These are phyloP conservation scores for Paecilomyces sp. DNA, from an alignment of 2,329 filamentous ascomycete genomes.

Conservation along the genomic window DNA sequence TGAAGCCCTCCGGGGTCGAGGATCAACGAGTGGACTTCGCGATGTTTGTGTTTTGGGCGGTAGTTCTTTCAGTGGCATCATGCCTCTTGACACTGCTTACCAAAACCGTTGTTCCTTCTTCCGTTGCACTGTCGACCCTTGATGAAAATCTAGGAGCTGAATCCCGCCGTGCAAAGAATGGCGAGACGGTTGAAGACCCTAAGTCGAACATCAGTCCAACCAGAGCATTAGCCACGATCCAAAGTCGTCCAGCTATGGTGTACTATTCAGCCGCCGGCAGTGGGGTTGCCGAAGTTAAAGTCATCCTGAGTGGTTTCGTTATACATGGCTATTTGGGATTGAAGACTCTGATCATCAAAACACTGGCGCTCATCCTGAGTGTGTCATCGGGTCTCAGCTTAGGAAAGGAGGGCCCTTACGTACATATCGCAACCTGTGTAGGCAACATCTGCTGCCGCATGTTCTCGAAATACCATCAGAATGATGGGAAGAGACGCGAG, in stretches of 20 bases:
- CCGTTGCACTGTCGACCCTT: constrained; percentile 76
- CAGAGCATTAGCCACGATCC: constrained; percentile 19
- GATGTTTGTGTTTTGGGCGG: constrained; percentile 66
- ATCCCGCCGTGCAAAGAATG: constrained; percentile 23
- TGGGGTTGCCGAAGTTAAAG: constrained; percentile 93
- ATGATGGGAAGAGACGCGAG: constrained; percentile 90
- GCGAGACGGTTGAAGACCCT: constrained; percentile 31
- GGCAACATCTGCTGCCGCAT: constrained; percentile 91
- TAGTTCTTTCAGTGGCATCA: constrained; percentile 62
- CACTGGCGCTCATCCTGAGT: constrained; percentile 72
- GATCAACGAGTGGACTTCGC: constrained; percentile 65
- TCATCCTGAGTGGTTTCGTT: constrained; percentile 96
- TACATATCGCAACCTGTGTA: constrained; percentile 93
- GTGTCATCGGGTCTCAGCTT: constrained; percentile 89
- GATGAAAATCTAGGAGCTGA: constrained; percentile 86
- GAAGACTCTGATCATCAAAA: constrained; percentile 80
- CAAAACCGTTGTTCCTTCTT: constrained; percentile 89
- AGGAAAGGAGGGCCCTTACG: constrained; percentile 91
- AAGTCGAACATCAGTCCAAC: constrained; percentile 36
- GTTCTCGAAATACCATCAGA: constrained; percentile 89
- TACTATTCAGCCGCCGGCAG: constrained; percentile 96
- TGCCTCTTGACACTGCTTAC: constrained; percentile 79
- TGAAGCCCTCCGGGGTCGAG: constrained; percentile 44
- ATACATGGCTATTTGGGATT: constrained; percentile 90
- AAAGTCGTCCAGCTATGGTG: constrained; percentile 62